A percentile compares a stretch with the other conserved stretches of the same genome.
phyloP scores from a whole-genome alignment of 352 stramenopile species.

The Globisporangium splendens region DNA sequence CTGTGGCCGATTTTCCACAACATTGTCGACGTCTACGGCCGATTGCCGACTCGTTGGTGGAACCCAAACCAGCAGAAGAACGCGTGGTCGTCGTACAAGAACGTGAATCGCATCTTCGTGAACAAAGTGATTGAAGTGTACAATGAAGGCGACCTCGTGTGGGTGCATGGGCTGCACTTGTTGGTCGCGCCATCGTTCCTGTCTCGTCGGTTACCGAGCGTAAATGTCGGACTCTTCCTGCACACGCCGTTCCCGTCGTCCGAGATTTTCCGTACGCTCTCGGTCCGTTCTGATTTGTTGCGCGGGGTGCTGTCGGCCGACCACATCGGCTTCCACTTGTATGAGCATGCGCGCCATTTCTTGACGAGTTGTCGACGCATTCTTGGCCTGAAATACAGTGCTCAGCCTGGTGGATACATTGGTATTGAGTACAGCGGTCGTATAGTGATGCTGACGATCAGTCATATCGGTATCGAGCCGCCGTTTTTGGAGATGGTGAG shows the following conservation, averaged over 20 bases:
- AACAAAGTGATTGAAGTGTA: conserved; percentile 92
- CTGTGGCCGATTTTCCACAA: conserved; percentile 98
- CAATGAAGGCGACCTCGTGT: conserved; percentile 92
- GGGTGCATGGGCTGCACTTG: conserved; percentile 98
- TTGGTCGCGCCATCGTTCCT: conserved; percentile 97
- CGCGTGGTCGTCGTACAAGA: conserved; percentile 94
- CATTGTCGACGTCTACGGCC: conserved; percentile 96
- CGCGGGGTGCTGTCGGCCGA: conserved; percentile 96
- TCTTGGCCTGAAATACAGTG: conserved; percentile 86
- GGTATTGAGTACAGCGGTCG: conserved; percentile 96
- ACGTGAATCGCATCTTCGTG: conserved; percentile 96
- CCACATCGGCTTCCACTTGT: conserved; percentile 98
- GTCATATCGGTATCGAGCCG: conserved; percentile 97
- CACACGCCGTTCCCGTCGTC: conserved; percentile 99
- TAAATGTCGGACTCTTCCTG: conserved; percentile 97
- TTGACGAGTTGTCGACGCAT: conserved; percentile 93
- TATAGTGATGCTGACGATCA: conserved; percentile 96
- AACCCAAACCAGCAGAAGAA: conserved; percentile 82
- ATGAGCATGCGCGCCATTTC: conserved; percentile 98
- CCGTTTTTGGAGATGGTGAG: conserved; percentile 74
- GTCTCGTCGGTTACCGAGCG: conserved; percentile 84
- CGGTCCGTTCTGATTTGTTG: conserved; percentile 94
- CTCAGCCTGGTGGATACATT: conserved; percentile 90
- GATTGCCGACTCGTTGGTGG: conserved; percentile 79
- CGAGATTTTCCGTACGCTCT: conserved; percentile 98